phyloP scores from a whole-genome alignment of 352 stramenopile genomes.

The Globisporangium polare region DNA sequence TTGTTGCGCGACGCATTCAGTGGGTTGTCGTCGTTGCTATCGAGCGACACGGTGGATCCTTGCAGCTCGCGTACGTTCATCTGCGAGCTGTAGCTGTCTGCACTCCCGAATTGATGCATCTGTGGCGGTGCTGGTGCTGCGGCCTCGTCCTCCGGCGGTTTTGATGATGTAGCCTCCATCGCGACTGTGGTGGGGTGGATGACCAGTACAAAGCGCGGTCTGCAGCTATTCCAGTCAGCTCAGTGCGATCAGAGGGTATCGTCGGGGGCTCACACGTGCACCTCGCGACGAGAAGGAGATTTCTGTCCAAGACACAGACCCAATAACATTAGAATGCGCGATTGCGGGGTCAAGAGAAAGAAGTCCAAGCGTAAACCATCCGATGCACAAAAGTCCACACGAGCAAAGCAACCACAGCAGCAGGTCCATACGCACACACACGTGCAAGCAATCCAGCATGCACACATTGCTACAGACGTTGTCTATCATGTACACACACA shows the following conservation, averaged over 20 bases:
- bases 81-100: neutral
- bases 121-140: neutral
- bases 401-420: too few species aligned
- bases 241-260: neutral
- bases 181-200: neutral
- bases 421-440: too few species aligned
- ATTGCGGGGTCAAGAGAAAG: too few species aligned
- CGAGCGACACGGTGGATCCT: neutral
- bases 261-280: too few species aligned
- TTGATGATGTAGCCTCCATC: neutral
- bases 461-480: too few species aligned
- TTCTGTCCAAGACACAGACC: too few species aligned
- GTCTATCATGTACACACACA: neutral
- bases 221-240: neutral
- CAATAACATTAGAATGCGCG: too few species aligned
- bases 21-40: neutral
- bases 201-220: neutral
- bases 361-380: too few species aligned
- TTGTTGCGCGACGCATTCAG: neutral
- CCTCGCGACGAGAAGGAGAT: too few species aligned
- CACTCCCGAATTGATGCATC: neutral
- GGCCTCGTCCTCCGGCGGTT: neutral
- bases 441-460: too few species aligned
- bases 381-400: too few species aligned
- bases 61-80: neutral